These are phyloP conservation scores for Hysterium pulicare DNA, from an alignment of 2,329 filamentous ascomycete genomes.

Conservation along the genomic window DNA sequence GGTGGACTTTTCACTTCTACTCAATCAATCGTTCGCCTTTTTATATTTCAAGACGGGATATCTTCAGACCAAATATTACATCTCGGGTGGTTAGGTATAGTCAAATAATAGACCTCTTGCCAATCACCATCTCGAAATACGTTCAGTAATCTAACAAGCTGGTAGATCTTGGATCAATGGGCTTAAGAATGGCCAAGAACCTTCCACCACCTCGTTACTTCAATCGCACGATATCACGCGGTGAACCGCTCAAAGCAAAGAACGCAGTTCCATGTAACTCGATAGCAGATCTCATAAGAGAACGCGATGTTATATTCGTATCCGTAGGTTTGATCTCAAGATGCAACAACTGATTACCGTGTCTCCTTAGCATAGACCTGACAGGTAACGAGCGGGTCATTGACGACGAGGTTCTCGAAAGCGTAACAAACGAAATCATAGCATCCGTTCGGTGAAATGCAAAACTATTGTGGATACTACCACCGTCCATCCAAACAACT, in stretches of 20 bases:
- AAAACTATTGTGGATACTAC: constrained; percentile 51
- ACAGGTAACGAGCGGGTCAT: constrained; percentile 23
- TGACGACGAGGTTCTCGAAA: constrained; percentile 41
- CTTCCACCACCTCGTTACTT: constrained; percentile 37
- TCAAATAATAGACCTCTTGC: too few species aligned
- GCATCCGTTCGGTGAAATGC: constrained; percentile 17
- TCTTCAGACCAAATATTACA: too few species aligned
- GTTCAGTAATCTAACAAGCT: too few species aligned
- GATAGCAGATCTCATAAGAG: constrained; percentile 16
- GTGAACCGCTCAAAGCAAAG: constrained; percentile 29
- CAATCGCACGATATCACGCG: constrained; percentile 50
- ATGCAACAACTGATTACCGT: too few species aligned
- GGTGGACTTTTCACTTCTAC: too few species aligned
- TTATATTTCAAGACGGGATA: too few species aligned
- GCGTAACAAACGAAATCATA: constrained; percentile 27
- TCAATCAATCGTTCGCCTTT: too few species aligned
- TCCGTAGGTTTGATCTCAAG: constrained; percentile 28
- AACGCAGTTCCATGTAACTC: constrained; percentile 17
- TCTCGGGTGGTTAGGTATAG: background rate
- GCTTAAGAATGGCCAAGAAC: constrained; percentile 47
- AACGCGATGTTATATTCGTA: constrained; percentile 26
- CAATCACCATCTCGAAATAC: too few species aligned
- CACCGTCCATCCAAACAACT: constrained; percentile 49
- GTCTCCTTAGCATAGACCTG: too few species aligned
- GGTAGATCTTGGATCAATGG: background rate